These are phyloP conservation scores for Pichia paraexigua DNA, from an alignment of 805 yeast genomes.

Conservation along the genomic window DNA sequence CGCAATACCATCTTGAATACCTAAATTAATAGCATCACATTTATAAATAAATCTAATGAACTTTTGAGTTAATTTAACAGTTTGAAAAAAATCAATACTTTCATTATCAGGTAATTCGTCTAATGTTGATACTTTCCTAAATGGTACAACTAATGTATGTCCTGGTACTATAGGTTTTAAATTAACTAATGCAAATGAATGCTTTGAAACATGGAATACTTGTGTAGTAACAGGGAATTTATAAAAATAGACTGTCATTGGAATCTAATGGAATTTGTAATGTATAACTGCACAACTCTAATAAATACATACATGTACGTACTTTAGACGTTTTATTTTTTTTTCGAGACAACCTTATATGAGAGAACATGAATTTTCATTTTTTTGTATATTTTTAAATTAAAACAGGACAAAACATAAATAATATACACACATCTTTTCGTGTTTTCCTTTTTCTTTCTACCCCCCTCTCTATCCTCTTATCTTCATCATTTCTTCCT, in stretches of 20 bases:
- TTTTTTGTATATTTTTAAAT: too few species aligned
- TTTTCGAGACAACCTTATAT: too few species aligned
- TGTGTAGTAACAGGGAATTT: constrained; percentile 49
- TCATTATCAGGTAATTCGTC: constrained; percentile 69
- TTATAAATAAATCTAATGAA: constrained; percentile 60
- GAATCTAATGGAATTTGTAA: too few species aligned
- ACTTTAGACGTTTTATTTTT: too few species aligned
- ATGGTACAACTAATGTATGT: constrained; percentile 83
- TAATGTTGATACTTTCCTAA: constrained; percentile 57
- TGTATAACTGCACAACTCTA: too few species aligned
- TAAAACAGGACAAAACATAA: too few species aligned
- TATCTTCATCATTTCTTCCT: not conserved
- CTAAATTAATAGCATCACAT: constrained; percentile 80
- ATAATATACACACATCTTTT: too few species aligned
- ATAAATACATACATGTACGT: too few species aligned
- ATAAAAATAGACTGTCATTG: constrained; percentile 35
- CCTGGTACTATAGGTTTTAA: constrained; percentile 91
- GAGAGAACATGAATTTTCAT: too few species aligned
- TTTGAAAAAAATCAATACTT: constrained; percentile 63
- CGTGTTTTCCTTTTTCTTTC: too few species aligned
- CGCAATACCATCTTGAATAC: constrained; percentile 94
- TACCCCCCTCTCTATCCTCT: not conserved
- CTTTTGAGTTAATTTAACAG: constrained; percentile 62
- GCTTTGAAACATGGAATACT: constrained; percentile 48
- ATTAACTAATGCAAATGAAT: constrained; percentile 81